Evolutionary conservation across 2,329 filamentous ascomycete species (phyloP).

Genomic region (Fusarium sp.): DNA sequence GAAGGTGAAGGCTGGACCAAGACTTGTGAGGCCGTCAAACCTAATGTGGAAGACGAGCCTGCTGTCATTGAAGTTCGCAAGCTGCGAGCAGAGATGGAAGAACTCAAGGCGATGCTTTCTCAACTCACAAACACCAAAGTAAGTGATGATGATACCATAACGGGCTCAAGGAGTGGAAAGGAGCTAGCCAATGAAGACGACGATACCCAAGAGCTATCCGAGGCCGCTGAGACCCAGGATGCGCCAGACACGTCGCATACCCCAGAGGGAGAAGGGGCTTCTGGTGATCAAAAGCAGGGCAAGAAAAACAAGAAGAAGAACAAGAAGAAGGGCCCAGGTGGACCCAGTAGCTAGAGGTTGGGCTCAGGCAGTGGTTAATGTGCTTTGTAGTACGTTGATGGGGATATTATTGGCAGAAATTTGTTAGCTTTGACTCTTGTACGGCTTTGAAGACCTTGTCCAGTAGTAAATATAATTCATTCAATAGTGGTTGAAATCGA

Average conservation of each 20-base stretch:
- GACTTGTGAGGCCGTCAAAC: constrained; percentile 76
- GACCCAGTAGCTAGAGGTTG: constrained; percentile 18
- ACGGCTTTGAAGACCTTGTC: not conserved
- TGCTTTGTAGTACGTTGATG: not conserved
- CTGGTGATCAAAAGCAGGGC: constrained; percentile 26
- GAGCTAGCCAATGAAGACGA: constrained; percentile 7
- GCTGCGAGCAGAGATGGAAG: constrained; percentile 65
- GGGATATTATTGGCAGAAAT: not conserved
- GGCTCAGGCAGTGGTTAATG: not conserved
- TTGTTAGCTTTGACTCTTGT: not conserved
- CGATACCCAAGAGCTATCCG: constrained; percentile 9
- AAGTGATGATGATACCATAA: not conserved
- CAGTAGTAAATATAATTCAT: not conserved
- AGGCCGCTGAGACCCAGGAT: constrained; percentile 24
- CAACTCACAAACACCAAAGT: constrained; percentile 42
- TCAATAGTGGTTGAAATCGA: not conserved
- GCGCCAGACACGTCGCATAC: constrained; percentile 15
- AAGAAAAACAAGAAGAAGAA: constrained; percentile 42
- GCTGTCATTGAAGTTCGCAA: constrained; percentile 74
- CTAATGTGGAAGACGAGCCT: constrained; percentile 82
- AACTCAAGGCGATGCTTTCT: constrained; percentile 60
- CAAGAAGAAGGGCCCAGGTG: constrained; percentile 38
- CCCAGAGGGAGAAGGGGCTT: constrained; percentile 19
- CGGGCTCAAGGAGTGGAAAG: constrained; percentile 7
- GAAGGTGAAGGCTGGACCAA: constrained; percentile 87